Evolutionary conservation across 148 eudicot genomes (phyloP), one percentile per base, ranked within the genome.

Genomic region (Gaultheria prostrata): DNA sequence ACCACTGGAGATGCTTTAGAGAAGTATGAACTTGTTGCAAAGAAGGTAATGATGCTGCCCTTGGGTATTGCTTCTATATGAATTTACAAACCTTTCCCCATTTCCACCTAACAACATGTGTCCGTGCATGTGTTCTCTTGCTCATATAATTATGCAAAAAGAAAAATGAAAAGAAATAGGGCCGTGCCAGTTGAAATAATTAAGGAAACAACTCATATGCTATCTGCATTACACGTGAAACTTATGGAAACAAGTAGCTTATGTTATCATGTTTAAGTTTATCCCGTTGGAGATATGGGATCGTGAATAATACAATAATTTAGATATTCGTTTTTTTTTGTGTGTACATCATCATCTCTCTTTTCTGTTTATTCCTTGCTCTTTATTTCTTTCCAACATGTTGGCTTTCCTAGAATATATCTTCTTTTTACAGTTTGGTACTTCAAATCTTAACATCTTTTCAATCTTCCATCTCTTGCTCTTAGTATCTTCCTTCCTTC

Each of bases 1-100:
- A 85, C 92, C 17, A 93, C 95, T 48, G 95, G 91, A 81, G 95
- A 94, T 77, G 97, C 94, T 26, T 77, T 94, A 87, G 95, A 92
- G 53, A 92, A 94, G 89, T 94, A 92, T 82, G 92, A 93, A 86
- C 33, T 87, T 46, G 85, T 94, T 85, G 91, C 92, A 43, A 87
- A 87, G 88, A 92, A 93, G 98, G 98, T 94, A 76, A 14, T 45
- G 43, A 39, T 49, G n/a, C 46, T 17, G 17, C 21, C 30, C 51
- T 45, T 18, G n/a, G 18, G 8, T 43, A 43, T 74, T 74, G 30
- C 50, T 74, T 74, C 51, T 21, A 9, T 61, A 8, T 8, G 28
- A 61, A 61, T 21, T 61, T 21, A 7, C 28, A 21, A 61, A 20
- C 26, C 69, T 4, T 18, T 18, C 61, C 20, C 61, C 61, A 56